phyloP scores from a whole-genome alignment of 805 yeast species.

The Starmerella riodocensis region DNA sequence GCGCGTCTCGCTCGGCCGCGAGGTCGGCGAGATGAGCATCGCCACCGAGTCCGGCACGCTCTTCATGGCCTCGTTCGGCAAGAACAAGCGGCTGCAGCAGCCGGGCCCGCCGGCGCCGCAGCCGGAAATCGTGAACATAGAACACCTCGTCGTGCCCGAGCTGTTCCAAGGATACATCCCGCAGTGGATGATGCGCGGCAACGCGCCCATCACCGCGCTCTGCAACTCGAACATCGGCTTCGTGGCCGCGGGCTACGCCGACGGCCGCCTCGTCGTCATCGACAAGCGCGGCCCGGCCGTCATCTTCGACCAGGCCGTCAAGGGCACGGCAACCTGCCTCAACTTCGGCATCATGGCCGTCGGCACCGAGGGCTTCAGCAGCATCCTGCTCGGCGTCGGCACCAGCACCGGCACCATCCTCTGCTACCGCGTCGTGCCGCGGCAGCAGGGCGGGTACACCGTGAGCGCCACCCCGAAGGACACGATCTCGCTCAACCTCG shows the following conservation, averaged over 20 bases:
- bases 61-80: conserved; percentile 57
- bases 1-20: conserved; percentile 61
- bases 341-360: conserved; percentile 63
- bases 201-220: conserved; percentile 45
- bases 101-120: conserved; percentile 16
- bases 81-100: conserved; percentile 29
- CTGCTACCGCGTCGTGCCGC: conserved; percentile 53
- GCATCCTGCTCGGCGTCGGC: conserved; percentile 64
- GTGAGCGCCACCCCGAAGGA: conserved; percentile 32
- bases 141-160: conserved; percentile 39
- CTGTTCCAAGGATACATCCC: conserved; percentile 54
- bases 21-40: conserved; percentile 60
- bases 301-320: conserved; percentile 32
- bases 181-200: conserved; percentile 32
- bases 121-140: conserved; percentile 32
- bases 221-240: conserved; percentile 68
- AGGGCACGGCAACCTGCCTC: conserved; percentile 37
- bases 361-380: conserved; percentile 55
- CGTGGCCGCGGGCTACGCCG: conserved; percentile 60
- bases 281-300: conserved; percentile 68
- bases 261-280: conserved; percentile 58
- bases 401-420: conserved; percentile 61
- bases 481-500: conserved; percentile 37
- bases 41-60: conserved; percentile 61
- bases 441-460: conserved; percentile 37